Evolutionary conservation across 495 filamentous ascomycete species (phyloP), one percentile per base, ranked within the genome.

Genomic region (Gamarada debralockiae): DNA sequence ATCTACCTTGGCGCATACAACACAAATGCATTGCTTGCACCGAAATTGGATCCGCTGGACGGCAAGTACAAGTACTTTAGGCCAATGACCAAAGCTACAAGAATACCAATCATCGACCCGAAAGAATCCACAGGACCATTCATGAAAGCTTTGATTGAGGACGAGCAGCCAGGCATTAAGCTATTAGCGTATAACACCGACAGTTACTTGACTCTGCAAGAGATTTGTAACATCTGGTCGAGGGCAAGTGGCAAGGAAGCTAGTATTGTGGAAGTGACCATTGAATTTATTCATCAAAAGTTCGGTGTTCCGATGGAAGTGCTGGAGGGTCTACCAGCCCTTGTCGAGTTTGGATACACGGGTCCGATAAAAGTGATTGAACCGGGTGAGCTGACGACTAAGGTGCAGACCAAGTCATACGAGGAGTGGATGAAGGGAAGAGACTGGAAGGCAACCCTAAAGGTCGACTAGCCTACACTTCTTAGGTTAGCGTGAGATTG

Each of bases 331-430:
- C 60, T 42, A 21, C 56, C 7, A 4, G 72, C 62, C 34, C 44
- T 73, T 22, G 60, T 59, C 12, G 72, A 73, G 52, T 70, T 62
- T 55, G 69, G 68, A 12, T 76, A 74, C 39, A 67, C 62, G 57
- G 72, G 57, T 14, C 68, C 69, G 0, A 34, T 74, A 27, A 48
- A 63, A 8, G 53, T 64, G n/a, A 66, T 72, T 48, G 58, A 68
- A 36, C 68, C 73, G 0, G 14, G 18, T 36, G 60, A 72, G 49
- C 54, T 74, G 54, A 66, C 65, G 59, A 53, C 18, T 6, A 53
- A 48, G 14, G 52, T 66, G 9, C 38, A 61, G 24, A 68, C 64
- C 14, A 58, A 58, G 17, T 52, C 55, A 0, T 70, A 65, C 55
- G 65, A 66, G 56, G 62, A 66, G 8, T 72, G 69, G 65, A 33